Evolutionary conservation across 2,329 filamentous ascomycete genomes (phyloP).

Genomic region (Botrytis medusae): DNA sequence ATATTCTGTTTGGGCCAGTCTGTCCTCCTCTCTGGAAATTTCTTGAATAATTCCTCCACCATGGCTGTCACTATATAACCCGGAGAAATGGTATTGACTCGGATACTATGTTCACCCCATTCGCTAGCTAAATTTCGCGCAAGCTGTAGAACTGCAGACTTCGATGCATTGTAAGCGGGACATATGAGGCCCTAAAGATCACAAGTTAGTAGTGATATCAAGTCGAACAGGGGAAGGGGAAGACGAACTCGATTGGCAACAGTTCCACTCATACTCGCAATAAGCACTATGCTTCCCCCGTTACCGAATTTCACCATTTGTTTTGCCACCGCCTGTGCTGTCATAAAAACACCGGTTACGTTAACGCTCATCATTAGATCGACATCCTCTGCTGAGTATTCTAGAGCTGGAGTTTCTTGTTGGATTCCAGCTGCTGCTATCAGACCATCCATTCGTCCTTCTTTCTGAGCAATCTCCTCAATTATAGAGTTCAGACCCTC

Average conservation of each 20-base stretch:
- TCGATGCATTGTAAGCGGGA: constrained; percentile 72
- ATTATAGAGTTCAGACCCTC: constrained; percentile 65
- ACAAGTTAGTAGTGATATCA: neutral
- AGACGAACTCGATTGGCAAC: constrained; percentile 59
- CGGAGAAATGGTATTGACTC: constrained; percentile 78
- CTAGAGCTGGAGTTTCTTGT: constrained; percentile 78
- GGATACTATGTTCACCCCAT: constrained; percentile 67
- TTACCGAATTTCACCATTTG: constrained; percentile 64
- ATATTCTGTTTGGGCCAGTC: constrained; percentile 86
- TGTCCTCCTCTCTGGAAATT: constrained; percentile 65
- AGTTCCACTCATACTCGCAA: constrained; percentile 69
- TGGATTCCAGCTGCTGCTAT: constrained; percentile 72
- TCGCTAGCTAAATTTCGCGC: constrained; percentile 69
- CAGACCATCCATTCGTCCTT: constrained; percentile 76
- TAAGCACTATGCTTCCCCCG: constrained; percentile 63
- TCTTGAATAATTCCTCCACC: constrained; percentile 76
- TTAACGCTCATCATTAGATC: constrained; percentile 83
- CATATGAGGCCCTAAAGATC: constrained; percentile 54
- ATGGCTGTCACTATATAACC: constrained; percentile 82
- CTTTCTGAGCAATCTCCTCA: constrained; percentile 64
- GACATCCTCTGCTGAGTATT: constrained; percentile 73
- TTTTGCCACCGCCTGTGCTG: constrained; percentile 81
- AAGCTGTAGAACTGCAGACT: constrained; percentile 72
- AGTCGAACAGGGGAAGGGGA: constrained; percentile 43
- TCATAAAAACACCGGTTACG: constrained; percentile 82